Base-by-base conservation (phyloP, 1,284 basidiomycete genomes). In the Afroboletus lepidellus region DNA sequence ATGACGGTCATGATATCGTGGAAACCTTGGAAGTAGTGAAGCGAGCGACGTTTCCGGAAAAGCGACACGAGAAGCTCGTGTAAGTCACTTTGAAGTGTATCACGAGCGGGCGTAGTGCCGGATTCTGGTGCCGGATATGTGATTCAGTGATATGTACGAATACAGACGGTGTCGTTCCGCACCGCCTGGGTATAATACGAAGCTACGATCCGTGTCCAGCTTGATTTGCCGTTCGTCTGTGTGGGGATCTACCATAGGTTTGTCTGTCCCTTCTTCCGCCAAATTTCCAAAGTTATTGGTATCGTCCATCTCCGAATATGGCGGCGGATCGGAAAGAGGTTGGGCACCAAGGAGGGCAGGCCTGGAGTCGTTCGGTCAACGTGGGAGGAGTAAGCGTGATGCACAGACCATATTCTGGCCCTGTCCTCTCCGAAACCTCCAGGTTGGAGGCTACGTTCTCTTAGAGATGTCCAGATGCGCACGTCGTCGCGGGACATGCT, bases 21-120 rank as follows among this genome's bases (percentile, higher is more conserved):
- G 67, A 92, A 96, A 37, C 94, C 94, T 84, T 96, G 93, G 61
- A 94, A 98, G 70, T 97, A 98, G 64, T 78, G 81, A 34, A 98
- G 73, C 34, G 76, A 78, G 7, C 85, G 85, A 53, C 87, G 80
- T 62, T 78, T 81, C 23, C 90, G 80, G 60, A 97, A 87, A 3
- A 94, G 68, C 2, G 81, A 74, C 1, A 90, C 80, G 51, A 94
- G 80, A n/a, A 94, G 77, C n/a, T 76, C 73, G 63, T 91, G 79
- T 20, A 94, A 73, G 44, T 84, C 76, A n/a, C 72, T 70, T 69
- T 94, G 85, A 39, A 91, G 76, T 5, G 68, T 63, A 44, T 79
- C 77, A 25, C 64, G 66, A 41, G 63, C 30, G 11, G 57, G 53
- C 8, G 47, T 42, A 39, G 52, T 38, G 30, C 42, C 52, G 12